Evolutionary conservation across 148 eudicot genomes (phyloP), one percentile per base, ranked within the genome.

Genomic region (Rhododendron molle): DNA sequence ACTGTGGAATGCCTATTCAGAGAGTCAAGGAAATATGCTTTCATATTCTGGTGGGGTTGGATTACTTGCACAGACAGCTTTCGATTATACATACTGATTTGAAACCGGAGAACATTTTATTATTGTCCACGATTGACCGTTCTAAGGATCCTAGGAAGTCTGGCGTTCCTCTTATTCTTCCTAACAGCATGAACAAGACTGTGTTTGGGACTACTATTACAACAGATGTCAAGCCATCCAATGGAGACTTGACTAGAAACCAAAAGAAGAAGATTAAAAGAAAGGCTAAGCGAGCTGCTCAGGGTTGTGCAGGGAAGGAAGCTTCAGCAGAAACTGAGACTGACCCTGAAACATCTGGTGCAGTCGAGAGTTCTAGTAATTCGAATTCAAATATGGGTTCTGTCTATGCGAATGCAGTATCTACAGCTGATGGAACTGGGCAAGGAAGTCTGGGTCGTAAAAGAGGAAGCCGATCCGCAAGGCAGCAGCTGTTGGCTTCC

Each of bases 381-480:
- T 83, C 88, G 36, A 81, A 72, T 80, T 90, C 88, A 74, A 85
- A 80, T 91, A 52, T 47, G 74, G 47, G 86, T 90, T 83, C 92
- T 88, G 86, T 87, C 88, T 58, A 65, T 88, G 87, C 89, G 87
- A 85, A 88, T 89, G 86, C 86, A 72, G 90, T 80, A 72, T 89
- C 88, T 76, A 91, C 88, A 88, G 89, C 67, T 54, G 90, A 92
- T 88, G 92, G 88, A 78, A 84, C 83, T 13, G 79, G 49, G 44
- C 85, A 76, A 79, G 84, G 83, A 44, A 82, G 20, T 85, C 84
- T 84, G 56, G 78, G 81, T 80, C 80, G 67, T 77, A 88, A 71
- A 69, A 78, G 88, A 56, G 89, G 89, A 6, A 88, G 83, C 65
- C 79, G 85, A 16, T 83, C 87, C 20, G 40, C 80, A 47, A 88